Evolutionary conservation across 2,329 filamentous ascomycete species (phyloP).

Genomic region (Pyrenophora seminiperda): DNA sequence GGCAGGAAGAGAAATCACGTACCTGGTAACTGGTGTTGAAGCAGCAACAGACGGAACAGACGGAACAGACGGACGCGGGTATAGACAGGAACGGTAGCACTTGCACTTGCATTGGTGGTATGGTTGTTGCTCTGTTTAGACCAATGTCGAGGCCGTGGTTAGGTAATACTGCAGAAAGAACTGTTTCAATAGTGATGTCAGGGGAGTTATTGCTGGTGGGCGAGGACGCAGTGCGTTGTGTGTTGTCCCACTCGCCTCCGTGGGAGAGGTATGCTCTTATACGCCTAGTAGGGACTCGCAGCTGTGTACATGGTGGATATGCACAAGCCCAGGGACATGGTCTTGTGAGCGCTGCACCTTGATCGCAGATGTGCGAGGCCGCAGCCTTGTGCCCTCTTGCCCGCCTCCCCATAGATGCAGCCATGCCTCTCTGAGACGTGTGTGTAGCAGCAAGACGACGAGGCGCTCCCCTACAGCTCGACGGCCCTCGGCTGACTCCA

Average conservation of each 20-base stretch:
- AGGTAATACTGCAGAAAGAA: slow-evolving; percentile 40
- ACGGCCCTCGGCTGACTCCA: slow-evolving; percentile 21
- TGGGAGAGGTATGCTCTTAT: slow-evolving; percentile 42
- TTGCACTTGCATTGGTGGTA: not conserved
- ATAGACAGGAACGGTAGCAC: slow-evolving; percentile 16
- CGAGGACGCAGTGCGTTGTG: slow-evolving; percentile 31
- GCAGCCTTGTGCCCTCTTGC: slow-evolving; percentile 40
- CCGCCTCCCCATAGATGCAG: slow-evolving; percentile 29
- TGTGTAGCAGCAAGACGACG: slow-evolving; percentile 34
- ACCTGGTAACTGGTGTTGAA: slow-evolving; percentile 13
- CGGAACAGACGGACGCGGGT: slow-evolving; percentile 21
- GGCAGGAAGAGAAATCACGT: slow-evolving; percentile 31
- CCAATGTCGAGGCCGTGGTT: slow-evolving; percentile 5
- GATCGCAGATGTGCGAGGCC: slow-evolving; percentile 34
- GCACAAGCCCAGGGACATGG: slow-evolving; percentile 33
- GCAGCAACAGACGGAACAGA: slow-evolving; percentile 20
- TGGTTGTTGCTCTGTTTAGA: not conserved
- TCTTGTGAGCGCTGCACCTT: slow-evolving; percentile 28
- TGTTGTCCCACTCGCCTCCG: slow-evolving; percentile 25
- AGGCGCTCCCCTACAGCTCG: slow-evolving; percentile 30
- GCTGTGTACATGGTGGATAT: slow-evolving; percentile 28
- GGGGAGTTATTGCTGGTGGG: slow-evolving; percentile 20
- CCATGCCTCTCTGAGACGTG: slow-evolving; percentile 38
- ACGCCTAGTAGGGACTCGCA: slow-evolving; percentile 21
- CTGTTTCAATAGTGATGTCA: slow-evolving; percentile 46